Conservation (phyloP, 2,329 filamentous ascomycete species). For the Ophiostoma ulmi region DNA sequence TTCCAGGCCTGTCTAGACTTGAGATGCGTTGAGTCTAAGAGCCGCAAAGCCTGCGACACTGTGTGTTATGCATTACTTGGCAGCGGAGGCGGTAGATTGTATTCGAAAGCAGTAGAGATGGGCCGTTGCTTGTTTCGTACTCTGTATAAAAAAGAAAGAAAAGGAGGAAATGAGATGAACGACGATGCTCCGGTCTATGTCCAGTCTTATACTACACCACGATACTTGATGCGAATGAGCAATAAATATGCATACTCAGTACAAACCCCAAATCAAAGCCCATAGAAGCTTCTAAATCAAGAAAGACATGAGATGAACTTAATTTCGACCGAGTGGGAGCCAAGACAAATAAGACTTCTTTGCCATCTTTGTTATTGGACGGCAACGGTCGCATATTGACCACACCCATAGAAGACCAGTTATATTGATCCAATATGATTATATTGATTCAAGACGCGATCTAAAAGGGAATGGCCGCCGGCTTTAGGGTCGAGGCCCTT, state of each 20-base stretch:
- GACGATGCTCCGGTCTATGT: background rate
- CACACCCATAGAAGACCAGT: background rate
- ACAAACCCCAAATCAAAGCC: too few relatives aligned
- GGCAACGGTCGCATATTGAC: background rate
- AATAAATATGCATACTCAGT: background rate
- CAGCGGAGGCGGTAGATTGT: background rate
- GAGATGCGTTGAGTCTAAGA: background rate
- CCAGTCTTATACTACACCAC: background rate
- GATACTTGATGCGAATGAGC: background rate
- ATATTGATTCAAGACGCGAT: too few relatives aligned
- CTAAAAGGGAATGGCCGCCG: background rate
- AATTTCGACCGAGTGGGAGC: background rate
- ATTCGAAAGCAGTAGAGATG: background rate
- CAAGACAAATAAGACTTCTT: background rate
- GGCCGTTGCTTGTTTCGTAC: background rate
- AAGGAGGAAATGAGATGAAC: background rate
- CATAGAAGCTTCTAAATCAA: background rate
- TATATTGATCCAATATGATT: too few relatives aligned
- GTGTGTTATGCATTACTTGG: background rate
- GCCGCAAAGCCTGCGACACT: slow-evolving; percentile 1
- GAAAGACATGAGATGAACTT: background rate
- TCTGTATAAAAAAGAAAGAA: too few relatives aligned
- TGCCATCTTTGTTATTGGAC: background rate
- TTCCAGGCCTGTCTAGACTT: background rate
- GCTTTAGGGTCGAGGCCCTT: background rate